Evolutionary conservation across 768 basidiomycete genomes (phyloP), one percentile per base, ranked within the genome.

Genomic region (Erythrobasidium yunnanense): DNA sequence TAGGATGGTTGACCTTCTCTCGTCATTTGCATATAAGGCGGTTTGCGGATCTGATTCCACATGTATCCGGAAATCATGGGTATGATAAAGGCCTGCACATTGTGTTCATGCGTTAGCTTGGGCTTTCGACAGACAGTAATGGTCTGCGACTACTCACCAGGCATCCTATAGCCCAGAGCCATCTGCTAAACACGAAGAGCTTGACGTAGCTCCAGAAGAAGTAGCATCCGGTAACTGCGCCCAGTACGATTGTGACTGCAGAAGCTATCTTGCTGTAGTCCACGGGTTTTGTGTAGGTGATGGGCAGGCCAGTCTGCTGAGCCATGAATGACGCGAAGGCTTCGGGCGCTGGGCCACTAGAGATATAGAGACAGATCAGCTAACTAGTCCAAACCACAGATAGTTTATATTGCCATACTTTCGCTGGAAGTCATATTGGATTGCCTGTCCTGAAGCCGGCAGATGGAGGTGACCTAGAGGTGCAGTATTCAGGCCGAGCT

Each of bases 41-140:
- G 81, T 32, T 81, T 81, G 68, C 93, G 85, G 71, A 99, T 99
- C 69, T 86, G 87, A 66, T 87, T 87, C 78, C 93, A 99, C 95
- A 99, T 99, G 79, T 84, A 87, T 6, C 95, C 95, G 7, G 86
- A 84, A 22, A 85, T 92, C 85, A 96, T 93, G 71, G 89, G 77
- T 30, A 86, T 77, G 20, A 88, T 85, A 7, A 84, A 81, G 27
- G 83, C 74, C 70, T 72, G 67, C 11, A 20, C 5, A 33, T 35
- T n/a, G n/a, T 13, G 60, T 77, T 87, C 87, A 89, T 69, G 85
- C 84, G 70, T 80, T 87, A 68, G 56, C 25, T 38, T 53, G 32
- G 11, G 46, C 55, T 27, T 38, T 25, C 5, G 32, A 30, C 52
- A 11, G 29, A 30, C 70, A 29, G 15, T 13, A 72, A n/a, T 38